These are phyloP conservation scores for Geotrichum aggregatum DNA, from an alignment of 1,139 yeast genomes.

Conservation along the genomic window DNA sequence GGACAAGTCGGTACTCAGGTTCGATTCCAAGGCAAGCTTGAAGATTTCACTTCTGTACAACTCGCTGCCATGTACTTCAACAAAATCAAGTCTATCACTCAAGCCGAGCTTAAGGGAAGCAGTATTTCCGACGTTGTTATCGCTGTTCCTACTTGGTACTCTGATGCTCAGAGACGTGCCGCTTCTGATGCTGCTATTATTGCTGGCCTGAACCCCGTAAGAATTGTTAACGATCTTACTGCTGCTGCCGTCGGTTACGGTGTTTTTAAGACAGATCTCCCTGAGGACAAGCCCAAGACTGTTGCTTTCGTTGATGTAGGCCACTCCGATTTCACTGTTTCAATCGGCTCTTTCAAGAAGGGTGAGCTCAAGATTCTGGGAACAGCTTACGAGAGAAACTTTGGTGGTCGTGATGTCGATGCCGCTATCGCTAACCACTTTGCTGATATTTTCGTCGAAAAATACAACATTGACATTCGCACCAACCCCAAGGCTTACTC, in stretches of 20 bases:
- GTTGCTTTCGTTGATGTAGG: constrained; percentile 96
- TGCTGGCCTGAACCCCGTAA: constrained; percentile 96
- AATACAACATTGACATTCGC: constrained; percentile 89
- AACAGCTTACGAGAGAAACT: constrained; percentile 89
- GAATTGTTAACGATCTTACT: constrained; percentile 93
- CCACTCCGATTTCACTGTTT: constrained; percentile 89
- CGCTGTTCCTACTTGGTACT: constrained; percentile 96
- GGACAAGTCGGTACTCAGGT: constrained; percentile 84
- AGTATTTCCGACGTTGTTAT: constrained; percentile 78
- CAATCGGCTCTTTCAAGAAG: constrained; percentile 86
- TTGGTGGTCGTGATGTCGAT: constrained; percentile 98
- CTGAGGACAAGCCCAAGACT: constrained; percentile 85
- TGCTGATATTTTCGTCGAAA: constrained; percentile 83
- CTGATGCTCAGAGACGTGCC: constrained; percentile 95
- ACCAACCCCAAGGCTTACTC: constrained; percentile 92
- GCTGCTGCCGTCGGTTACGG: constrained; percentile 99
- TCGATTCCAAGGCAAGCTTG: constrained; percentile 73
- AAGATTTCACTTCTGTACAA: constrained; percentile 81
- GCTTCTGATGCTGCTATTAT: constrained; percentile 91
- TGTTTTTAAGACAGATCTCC: constrained; percentile 92
- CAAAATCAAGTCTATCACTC: constrained; percentile 79
- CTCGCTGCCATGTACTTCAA: constrained; percentile 91
- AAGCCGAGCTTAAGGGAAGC: constrained; percentile 71
- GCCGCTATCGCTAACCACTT: constrained; percentile 90
- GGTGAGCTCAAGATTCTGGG: constrained; percentile 94